A percentile compares a stretch with the other conserved stretches of the same genome.
These are phyloP conservation scores for Epichloe bromicola DNA, from an alignment of 2,329 filamentous ascomycete genomes.

Conservation along the genomic window DNA sequence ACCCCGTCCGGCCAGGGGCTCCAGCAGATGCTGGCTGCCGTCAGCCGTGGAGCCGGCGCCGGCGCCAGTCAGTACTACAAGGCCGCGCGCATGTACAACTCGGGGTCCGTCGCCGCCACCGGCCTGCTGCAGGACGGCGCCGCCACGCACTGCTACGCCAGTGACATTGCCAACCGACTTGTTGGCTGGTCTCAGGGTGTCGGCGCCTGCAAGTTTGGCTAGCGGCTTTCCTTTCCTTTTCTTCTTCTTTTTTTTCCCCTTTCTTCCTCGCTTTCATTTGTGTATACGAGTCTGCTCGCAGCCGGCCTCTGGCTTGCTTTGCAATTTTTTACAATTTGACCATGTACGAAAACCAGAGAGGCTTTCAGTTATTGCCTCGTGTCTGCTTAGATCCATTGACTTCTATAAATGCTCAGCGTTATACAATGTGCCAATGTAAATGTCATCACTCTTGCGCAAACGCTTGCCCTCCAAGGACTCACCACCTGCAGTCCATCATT, in stretches of 20 bases:
- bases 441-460: too few relatives aligned
- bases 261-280: not conserved
- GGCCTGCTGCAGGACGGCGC: slow-evolving; percentile 26
- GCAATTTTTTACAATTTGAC: too few relatives aligned
- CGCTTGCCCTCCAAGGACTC: too few relatives aligned
- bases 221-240: not conserved
- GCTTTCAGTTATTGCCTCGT: too few relatives aligned
- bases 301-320: too few relatives aligned
- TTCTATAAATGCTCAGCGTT: too few relatives aligned
- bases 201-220: not conserved
- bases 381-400: too few relatives aligned
- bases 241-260: not conserved
- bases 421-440: too few relatives aligned
- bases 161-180: slow-evolving; percentile 28
- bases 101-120: slow-evolving; percentile 23
- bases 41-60: slow-evolving; percentile 9
- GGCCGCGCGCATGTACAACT: slow-evolving; percentile 37
- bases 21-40: slow-evolving; percentile 21
- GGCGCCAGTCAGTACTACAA: slow-evolving; percentile 23
- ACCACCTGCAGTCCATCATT: slow-evolving; percentile 20
- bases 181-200: slow-evolving; percentile 1
- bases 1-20: slow-evolving; percentile 29
- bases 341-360: too few relatives aligned
- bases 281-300: too few relatives aligned
- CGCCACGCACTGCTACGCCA: slow-evolving; percentile 35